Evolutionary conservation across 2,329 filamentous ascomycete species (phyloP).

Genomic region (Bipolaris bicolor): DNA sequence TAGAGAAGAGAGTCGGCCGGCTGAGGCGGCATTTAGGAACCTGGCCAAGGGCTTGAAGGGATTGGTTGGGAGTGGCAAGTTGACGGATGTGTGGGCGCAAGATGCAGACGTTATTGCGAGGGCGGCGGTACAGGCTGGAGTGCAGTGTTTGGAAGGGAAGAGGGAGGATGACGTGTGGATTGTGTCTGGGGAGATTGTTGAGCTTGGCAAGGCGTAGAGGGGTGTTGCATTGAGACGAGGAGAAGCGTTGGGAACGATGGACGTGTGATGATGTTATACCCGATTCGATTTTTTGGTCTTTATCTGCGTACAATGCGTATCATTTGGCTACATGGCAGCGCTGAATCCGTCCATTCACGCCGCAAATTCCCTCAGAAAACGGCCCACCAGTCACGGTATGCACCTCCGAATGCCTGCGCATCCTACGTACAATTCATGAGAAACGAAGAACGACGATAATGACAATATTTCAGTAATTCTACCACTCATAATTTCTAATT

Average conservation of each 20-base stretch:
- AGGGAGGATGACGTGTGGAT: slow-evolving; percentile 66
- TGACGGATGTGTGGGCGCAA: slow-evolving; percentile 73
- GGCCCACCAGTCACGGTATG: neutral
- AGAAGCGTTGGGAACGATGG: neutral
- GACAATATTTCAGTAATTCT: too few relatives aligned
- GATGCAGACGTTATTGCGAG: slow-evolving; percentile 74
- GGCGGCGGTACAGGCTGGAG: slow-evolving; percentile 67
- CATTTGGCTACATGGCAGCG: neutral
- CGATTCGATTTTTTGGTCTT: neutral
- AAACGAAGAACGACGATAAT: neutral
- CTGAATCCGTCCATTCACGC: neutral
- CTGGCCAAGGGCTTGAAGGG: slow-evolving; percentile 56
- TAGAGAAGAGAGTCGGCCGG: slow-evolving; percentile 65
- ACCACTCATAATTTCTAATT: too few relatives aligned
- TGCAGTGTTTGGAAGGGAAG: slow-evolving; percentile 59
- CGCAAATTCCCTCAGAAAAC: too few relatives aligned
- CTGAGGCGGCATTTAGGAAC: slow-evolving; percentile 63
- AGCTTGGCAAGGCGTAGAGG: slow-evolving; percentile 58
- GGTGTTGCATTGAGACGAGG: neutral
- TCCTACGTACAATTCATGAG: neutral
- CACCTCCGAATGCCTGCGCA: neutral
- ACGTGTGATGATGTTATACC: neutral
- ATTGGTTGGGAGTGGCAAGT: slow-evolving; percentile 28
- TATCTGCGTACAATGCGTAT: neutral
- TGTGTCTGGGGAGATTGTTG: slow-evolving; percentile 68